Conservation (phyloP, 2,329 filamentous ascomycete species). For the Aspergillus latus region DNA sequence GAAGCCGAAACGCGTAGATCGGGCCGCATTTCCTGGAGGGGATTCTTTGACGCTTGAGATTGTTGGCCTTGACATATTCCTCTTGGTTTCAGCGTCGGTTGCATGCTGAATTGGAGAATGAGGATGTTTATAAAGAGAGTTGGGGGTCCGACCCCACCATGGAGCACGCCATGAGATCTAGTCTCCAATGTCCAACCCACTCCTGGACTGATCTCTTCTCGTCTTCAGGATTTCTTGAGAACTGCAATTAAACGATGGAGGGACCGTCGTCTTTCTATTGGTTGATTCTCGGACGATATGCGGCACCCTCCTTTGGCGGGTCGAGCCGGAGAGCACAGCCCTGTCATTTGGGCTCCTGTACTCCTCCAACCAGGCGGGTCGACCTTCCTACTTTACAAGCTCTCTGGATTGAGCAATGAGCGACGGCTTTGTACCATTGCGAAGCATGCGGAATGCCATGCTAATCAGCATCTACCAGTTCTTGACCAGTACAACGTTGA, state of each 20-base stretch:
- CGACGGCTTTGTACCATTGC: too few species aligned
- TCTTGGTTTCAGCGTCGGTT: neutral
- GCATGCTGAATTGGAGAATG: neutral
- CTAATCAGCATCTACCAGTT: too few species aligned
- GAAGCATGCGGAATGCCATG: too few species aligned
- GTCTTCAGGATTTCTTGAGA: neutral
- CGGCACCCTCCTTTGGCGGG: neutral
- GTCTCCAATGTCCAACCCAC: neutral
- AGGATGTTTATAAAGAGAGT: neutral
- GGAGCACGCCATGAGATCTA: neutral
- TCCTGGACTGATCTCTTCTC: neutral
- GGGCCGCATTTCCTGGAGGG: neutral
- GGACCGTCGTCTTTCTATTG: neutral
- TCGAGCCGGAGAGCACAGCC: neutral
- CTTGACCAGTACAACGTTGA: too few species aligned
- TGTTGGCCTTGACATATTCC: neutral
- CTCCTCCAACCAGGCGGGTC: neutral
- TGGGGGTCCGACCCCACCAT: neutral
- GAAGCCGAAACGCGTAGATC: conserved; percentile 1
- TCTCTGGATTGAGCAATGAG: too few species aligned
- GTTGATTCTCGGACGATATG: neutral
- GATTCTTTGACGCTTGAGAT: neutral
- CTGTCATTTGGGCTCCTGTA: neutral
- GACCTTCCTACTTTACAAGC: too few species aligned
- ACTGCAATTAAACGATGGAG: neutral